Conservation (phyloP, 2,329 filamentous ascomycete species). For the Penicillium crustosum region DNA sequence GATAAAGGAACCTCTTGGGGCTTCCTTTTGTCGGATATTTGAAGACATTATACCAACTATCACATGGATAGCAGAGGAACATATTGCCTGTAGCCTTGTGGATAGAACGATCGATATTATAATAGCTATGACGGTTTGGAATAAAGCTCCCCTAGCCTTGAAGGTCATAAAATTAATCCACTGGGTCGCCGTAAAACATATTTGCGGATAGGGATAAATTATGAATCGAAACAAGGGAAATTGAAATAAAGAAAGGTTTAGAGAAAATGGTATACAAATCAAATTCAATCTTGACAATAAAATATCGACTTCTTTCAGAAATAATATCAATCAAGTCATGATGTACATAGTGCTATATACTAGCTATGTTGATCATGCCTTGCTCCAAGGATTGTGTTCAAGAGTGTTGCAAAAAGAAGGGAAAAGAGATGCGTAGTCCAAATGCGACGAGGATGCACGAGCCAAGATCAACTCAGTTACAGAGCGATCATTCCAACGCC, state of each 20-base stretch:
- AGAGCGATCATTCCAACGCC: constrained; percentile 44
- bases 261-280: background rate
- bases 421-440: background rate
- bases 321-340: background rate
- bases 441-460: background rate
- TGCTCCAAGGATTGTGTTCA: background rate
- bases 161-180: background rate
- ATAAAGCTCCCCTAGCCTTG: background rate
- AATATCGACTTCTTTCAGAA: background rate
- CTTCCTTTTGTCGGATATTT: too few relatives aligned
- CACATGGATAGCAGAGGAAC: background rate
- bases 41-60: too few relatives aligned
- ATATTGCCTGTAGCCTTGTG: background rate
- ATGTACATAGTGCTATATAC: background rate
- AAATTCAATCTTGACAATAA: background rate
- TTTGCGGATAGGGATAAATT: too few relatives aligned
- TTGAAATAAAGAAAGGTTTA: background rate
- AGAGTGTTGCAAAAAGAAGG: background rate
- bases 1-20: too few relatives aligned
- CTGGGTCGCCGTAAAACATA: background rate
- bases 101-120: background rate
- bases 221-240: background rate
- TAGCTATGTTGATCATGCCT: background rate
- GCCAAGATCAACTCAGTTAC: constrained; percentile 20
- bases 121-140: background rate